A percentile compares a stretch with the other conserved stretches of the same genome.
These are phyloP conservation scores for Arthrobotrys megalospora DNA, from an alignment of 2,329 filamentous ascomycete genomes.

Conservation along the genomic window DNA sequence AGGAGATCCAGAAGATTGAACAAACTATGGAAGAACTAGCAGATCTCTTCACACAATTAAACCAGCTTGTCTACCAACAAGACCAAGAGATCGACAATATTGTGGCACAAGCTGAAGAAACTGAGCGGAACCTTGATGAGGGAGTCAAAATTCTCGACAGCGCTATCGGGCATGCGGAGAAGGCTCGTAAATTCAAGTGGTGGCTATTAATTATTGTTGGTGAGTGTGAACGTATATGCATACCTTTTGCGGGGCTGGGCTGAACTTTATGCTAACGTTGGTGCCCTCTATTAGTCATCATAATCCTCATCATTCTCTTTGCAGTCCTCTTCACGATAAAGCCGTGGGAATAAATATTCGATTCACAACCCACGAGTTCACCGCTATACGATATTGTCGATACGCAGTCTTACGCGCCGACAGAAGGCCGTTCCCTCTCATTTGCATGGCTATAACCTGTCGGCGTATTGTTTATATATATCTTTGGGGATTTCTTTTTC, in stretches of 20 bases:
- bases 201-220: conserved; percentile 76
- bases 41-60: conserved; percentile 80
- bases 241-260: not conserved
- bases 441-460: not conserved
- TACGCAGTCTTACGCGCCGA: not conserved
- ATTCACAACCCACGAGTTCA: not conserved
- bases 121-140: conserved; percentile 77
- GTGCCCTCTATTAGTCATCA: conserved; percentile 14
- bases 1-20: conserved; percentile 86
- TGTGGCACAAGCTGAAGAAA: conserved; percentile 77
- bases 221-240: conserved; percentile 39
- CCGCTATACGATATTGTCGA: not conserved
- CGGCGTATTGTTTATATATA: not conserved
- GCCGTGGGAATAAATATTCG: conserved; percentile 4
- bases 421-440: not conserved
- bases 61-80: conserved; percentile 80
- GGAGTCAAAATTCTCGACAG: conserved; percentile 79
- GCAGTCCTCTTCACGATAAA: conserved; percentile 26
- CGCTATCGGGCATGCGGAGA: conserved; percentile 77
- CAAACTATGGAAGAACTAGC: conserved; percentile 80
- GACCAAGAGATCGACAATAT: conserved; percentile 75
- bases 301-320: conserved; percentile 19
- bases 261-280: not conserved
- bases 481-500: not conserved
- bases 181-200: conserved; percentile 84